Base-by-base conservation (phyloP, 495 filamentous ascomycete genomes). In the Gamarada debralockiae region DNA sequence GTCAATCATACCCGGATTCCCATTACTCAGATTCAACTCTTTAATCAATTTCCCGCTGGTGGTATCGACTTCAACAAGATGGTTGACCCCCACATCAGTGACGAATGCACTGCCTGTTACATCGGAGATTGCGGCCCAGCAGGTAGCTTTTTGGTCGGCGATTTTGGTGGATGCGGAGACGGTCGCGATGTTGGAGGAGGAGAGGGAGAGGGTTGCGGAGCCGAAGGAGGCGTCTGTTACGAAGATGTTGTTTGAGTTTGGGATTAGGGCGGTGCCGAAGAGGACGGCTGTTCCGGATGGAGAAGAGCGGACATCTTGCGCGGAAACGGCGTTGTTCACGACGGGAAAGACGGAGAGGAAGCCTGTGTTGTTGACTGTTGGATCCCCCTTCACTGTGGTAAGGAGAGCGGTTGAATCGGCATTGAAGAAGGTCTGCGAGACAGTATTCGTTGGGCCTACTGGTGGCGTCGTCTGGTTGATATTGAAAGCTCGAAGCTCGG, bases 141-240 rank as follows among this genome's bases (percentile, higher is more conserved):
- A 83, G 0, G 79, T 82, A 1, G 79, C 79, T 20, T 47, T 61
- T 62, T 84, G 79, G 41, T 62, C 74, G 0, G 53, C 46, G 40
- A 85, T 67, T n/a, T 55, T 52, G 21, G 71, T 62, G 0, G 40
- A 25, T 0, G 68, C 65, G 15, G 59, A 33, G 21, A 59, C 52
- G 20, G 24, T 46, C 8, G 55, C 56, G 18, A 41, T 44, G 21
- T 48, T 40, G n/a, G 17, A 14, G 55, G 59, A 74, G 27, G 53
- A 44, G n/a, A 58, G 24, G 8, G 62, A 51, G 13, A 84, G 64
- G 15, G 77, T 64, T 0, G 64, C 70, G 0, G 65, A 71, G 22
- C 81, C 81, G 37, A 84, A 78, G 0, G 72, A 72, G 2, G 80
- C 74, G 50, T 84, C 81, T 0, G 80, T 78, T 0, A 67, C 69